Conservation (phyloP, 1,284 basidiomycete species). For the Peniophora sp. region DNA sequence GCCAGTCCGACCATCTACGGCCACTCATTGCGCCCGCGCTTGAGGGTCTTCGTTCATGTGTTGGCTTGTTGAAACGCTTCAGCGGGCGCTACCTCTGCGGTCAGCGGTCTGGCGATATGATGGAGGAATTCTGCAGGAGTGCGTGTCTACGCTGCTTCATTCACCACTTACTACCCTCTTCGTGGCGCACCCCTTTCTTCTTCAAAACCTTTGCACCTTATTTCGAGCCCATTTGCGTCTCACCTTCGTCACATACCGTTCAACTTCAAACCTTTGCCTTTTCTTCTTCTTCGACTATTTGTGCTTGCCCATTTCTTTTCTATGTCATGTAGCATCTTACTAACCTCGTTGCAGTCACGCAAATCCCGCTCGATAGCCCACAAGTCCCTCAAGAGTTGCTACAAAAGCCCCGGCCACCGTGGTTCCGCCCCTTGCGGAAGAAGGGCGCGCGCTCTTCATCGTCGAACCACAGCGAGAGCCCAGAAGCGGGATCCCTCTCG, state of each 20-base stretch:
- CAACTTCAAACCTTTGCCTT: not conserved
- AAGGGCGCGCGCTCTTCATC: conserved; percentile 25
- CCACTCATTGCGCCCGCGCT: conserved; percentile 73
- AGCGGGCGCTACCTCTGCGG: conserved; percentile 82
- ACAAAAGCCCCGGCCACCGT: conserved; percentile 61
- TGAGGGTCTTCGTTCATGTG: conserved; percentile 79
- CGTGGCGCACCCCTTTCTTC: not conserved
- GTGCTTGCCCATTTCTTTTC: not conserved
- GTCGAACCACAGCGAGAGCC: too few relatives aligned
- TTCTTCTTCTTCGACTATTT: conserved; percentile 1
- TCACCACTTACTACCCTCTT: not conserved
- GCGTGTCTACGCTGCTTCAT: conserved; percentile 23
- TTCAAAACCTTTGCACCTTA: not conserved
- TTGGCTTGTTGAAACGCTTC: conserved; percentile 71
- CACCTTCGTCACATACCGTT: not conserved
- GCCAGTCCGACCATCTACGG: conserved; percentile 59
- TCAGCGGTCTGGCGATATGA: conserved; percentile 78
- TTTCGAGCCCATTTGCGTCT: not conserved
- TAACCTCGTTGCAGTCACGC: conserved; percentile 51
- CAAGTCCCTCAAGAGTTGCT: conserved; percentile 43
- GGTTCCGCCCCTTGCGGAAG: conserved; percentile 82
- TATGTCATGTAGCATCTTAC: not conserved
- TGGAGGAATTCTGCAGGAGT: conserved; percentile 90
- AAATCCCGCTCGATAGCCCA: conserved; percentile 70
- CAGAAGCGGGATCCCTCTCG: too few relatives aligned